These are phyloP conservation scores for Lanmaoa rubissima DNA, from an alignment of 768 basidiomycete species.

Conservation along the genomic window DNA sequence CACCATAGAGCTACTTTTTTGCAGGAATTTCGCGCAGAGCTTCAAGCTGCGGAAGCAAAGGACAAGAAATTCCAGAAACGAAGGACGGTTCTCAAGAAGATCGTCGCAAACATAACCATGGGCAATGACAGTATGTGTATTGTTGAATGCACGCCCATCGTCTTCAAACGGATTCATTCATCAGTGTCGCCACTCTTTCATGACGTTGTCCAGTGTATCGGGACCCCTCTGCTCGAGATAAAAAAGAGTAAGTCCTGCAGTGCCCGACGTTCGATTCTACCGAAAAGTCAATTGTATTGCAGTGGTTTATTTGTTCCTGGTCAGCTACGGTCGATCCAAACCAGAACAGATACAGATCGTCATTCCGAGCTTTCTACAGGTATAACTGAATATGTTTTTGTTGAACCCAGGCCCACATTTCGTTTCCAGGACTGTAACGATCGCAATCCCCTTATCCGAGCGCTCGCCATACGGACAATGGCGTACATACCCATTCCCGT, in stretches of 20 bases:
- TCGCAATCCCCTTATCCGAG: slow-evolving; percentile 94
- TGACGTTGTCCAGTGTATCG: slow-evolving; percentile 93
- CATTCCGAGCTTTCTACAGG: slow-evolving; percentile 88
- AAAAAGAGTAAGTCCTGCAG: slow-evolving; percentile 84
- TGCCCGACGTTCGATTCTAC: background rate
- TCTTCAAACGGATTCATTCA: slow-evolving; percentile 18
- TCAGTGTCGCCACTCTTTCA: slow-evolving; percentile 91
- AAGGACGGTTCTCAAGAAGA: slow-evolving; percentile 94
- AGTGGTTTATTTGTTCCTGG: slow-evolving; percentile 98
- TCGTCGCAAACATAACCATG: slow-evolving; percentile 99
- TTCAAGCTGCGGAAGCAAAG: slow-evolving; percentile 88
- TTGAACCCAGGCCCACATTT: slow-evolving; percentile 14
- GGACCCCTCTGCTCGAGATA: slow-evolving; percentile 94
- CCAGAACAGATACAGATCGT: slow-evolving; percentile 93
- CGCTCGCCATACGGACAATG: slow-evolving; percentile 97
- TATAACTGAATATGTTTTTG: slow-evolving; percentile 31
- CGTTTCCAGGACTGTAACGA: slow-evolving; percentile 84
- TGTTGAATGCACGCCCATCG: slow-evolving; percentile 7
- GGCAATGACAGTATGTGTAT: slow-evolving; percentile 90
- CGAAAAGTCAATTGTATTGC: slow-evolving; percentile 1
- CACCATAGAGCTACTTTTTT: slow-evolving; percentile 15
- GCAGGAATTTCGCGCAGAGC: slow-evolving; percentile 87
- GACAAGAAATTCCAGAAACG: slow-evolving; percentile 96
- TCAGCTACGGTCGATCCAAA: slow-evolving; percentile 93
- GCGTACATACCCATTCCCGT: slow-evolving; percentile 94